These are phyloP conservation scores for Musa balbisiana DNA, from an alignment of 202 grass and related monocot genomes.

Conservation along the genomic window DNA sequence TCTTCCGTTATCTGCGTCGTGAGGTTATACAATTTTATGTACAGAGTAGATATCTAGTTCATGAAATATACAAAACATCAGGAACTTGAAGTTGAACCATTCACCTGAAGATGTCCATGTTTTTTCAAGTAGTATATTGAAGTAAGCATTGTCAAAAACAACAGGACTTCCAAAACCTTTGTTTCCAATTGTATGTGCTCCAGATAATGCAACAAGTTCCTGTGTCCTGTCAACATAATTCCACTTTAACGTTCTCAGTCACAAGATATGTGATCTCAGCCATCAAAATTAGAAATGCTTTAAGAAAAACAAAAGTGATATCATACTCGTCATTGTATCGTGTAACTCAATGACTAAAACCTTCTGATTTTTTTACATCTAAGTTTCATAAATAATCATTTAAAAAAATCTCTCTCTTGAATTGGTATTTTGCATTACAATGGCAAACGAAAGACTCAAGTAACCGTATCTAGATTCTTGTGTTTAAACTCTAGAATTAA, in stretches of 20 bases:
- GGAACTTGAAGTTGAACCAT: not conserved
- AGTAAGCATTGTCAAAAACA: constrained; percentile 73
- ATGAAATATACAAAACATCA: not conserved
- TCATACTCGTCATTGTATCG: not conserved
- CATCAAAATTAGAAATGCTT: not conserved
- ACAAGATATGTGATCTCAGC: not conserved
- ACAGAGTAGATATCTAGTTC: not conserved
- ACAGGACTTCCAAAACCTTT: constrained; percentile 77
- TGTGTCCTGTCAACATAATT: constrained; percentile 38
- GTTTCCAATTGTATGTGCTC: constrained; percentile 82
- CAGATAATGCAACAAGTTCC: constrained; percentile 73
- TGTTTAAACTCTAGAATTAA: not conserved
- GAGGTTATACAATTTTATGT: too few species aligned
- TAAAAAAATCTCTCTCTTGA: too few species aligned
- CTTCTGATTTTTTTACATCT: not conserved
- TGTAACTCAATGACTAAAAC: not conserved
- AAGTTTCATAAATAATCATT: too few species aligned
- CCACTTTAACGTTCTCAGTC: not conserved
- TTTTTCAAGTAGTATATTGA: constrained; percentile 78
- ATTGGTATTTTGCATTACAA: too few species aligned
- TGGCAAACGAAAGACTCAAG: too few species aligned
- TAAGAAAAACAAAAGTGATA: not conserved
- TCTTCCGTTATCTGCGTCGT: too few species aligned
- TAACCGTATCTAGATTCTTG: not conserved
- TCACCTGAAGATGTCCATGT: constrained; percentile 58